Conservation (phyloP, 495 filamentous ascomycete genomes). For the Hypomontagnella submonticulosa region DNA sequence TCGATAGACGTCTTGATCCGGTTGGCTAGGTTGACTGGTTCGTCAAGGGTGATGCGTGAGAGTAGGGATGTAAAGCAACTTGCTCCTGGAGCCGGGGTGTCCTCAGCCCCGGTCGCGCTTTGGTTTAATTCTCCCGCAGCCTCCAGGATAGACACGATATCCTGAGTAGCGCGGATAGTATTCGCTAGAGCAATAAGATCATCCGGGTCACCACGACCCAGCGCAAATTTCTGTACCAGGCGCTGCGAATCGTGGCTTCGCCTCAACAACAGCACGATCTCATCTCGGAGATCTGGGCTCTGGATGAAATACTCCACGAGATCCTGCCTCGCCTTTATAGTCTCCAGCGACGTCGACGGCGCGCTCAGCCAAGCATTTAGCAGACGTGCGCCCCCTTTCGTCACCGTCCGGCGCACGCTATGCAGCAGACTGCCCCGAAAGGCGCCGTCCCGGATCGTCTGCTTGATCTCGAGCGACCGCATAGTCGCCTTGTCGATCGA, state of each 20-base stretch:
- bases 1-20: slow-evolving; percentile 84
- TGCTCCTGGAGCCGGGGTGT: background rate
- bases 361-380: slow-evolving; percentile 85
- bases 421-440: slow-evolving; percentile 88
- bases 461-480: slow-evolving; percentile 86
- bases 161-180: slow-evolving; percentile 81
- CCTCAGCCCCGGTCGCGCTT: background rate
- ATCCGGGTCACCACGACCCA: slow-evolving; percentile 93
- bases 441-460: slow-evolving; percentile 78
- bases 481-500: slow-evolving; percentile 90
- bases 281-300: slow-evolving; percentile 71
- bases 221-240: slow-evolving; percentile 89
- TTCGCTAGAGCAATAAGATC: slow-evolving; percentile 84
- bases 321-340: slow-evolving; percentile 84
- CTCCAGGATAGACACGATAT: slow-evolving; percentile 65
- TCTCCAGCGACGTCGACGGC: slow-evolving; percentile 82
- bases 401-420: slow-evolving; percentile 86
- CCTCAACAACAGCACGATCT: slow-evolving; percentile 73
- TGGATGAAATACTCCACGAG: slow-evolving; percentile 79
- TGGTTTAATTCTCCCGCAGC: background rate
- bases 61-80: slow-evolving; percentile 65
- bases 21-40: slow-evolving; percentile 73
- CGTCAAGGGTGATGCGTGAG: slow-evolving; percentile 72
- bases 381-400: slow-evolving; percentile 87
- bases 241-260: slow-evolving; percentile 87